These are phyloP conservation scores for Penicillium egyptiacum DNA, from an alignment of 495 filamentous ascomycete species.

Conservation along the genomic window DNA sequence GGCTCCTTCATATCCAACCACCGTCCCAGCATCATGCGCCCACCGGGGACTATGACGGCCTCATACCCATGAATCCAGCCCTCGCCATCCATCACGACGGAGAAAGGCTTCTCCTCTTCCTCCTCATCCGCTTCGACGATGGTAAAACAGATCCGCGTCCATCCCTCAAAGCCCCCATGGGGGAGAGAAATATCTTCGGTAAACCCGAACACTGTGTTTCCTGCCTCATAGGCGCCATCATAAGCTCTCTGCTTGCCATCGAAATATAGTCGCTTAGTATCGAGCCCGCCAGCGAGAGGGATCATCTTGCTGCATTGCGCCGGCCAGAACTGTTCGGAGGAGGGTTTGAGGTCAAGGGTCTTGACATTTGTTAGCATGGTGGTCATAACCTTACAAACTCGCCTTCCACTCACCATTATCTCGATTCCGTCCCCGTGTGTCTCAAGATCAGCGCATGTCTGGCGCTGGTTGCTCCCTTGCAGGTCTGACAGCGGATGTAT, in stretches of 20 bases:
- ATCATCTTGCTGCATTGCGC: constrained; percentile 24
- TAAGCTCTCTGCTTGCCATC: constrained; percentile 24
- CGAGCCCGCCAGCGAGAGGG: neutral
- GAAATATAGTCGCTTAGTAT: constrained; percentile 24
- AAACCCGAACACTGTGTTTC: constrained; percentile 33
- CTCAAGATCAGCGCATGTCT: constrained; percentile 35
- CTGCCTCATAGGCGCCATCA: constrained; percentile 1
- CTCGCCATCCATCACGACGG: constrained; percentile 12
- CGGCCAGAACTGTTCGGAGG: constrained; percentile 27
- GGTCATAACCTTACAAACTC: neutral
- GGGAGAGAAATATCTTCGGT: constrained; percentile 24
- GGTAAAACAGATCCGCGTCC: constrained; percentile 46
- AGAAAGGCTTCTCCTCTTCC: constrained; percentile 9
- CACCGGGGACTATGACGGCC: constrained; percentile 51
- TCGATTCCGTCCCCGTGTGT: constrained; percentile 24
- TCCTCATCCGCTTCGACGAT: constrained; percentile 22
- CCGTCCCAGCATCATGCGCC: constrained; percentile 47
- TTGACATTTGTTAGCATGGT: constrained; percentile 11
- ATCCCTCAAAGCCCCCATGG: constrained; percentile 36
- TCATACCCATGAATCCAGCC: constrained; percentile 45
- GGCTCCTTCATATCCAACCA: constrained; percentile 39
- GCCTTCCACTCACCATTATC: constrained; percentile 22
- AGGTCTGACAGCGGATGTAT: constrained; percentile 31
- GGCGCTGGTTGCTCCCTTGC: constrained; percentile 4
- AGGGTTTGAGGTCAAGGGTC: constrained; percentile 24